Conservation (phyloP, 1,284 basidiomycete species). For the Testicularia cyperi region DNA sequence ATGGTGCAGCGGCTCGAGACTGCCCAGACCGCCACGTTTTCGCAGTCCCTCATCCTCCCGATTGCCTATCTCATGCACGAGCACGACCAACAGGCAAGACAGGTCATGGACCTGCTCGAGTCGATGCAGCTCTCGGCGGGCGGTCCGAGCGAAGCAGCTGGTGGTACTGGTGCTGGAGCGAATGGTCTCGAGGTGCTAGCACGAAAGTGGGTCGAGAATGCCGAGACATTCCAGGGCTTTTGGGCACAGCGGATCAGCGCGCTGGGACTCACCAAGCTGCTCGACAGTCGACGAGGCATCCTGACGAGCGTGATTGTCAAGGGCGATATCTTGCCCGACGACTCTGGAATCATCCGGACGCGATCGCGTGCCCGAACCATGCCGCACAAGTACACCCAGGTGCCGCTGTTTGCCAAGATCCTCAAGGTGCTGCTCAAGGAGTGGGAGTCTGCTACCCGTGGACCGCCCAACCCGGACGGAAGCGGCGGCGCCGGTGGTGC, state of each 20-base stretch:
- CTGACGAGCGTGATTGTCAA: constrained; percentile 75
- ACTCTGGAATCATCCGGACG: constrained; percentile 75
- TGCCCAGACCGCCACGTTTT: constrained; percentile 83
- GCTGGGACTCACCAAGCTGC: constrained; percentile 77
- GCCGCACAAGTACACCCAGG: constrained; percentile 71
- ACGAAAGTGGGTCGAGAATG: constrained; percentile 88
- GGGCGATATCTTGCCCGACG: constrained; percentile 76
- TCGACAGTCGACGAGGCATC: constrained; percentile 69
- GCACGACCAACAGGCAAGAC: constrained; percentile 65
- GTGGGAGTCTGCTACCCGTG: constrained; percentile 65
- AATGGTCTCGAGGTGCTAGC: constrained; percentile 77
- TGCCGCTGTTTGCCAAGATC: constrained; percentile 85
- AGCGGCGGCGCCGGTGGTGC: constrained; percentile 5
- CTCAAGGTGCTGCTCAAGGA: constrained; percentile 86
- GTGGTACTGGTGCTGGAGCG: constrained; percentile 49
- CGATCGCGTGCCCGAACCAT: constrained; percentile 80
- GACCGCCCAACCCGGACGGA: constrained; percentile 49
- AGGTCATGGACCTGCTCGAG: constrained; percentile 62
- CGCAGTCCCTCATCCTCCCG: constrained; percentile 77
- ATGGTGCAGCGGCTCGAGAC: constrained; percentile 77
- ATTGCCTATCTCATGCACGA: constrained; percentile 88
- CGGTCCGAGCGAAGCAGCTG: too few species aligned
- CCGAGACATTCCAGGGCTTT: constrained; percentile 88
- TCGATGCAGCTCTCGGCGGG: constrained; percentile 44
- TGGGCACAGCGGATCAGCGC: constrained; percentile 69